Evolutionary conservation across 2,329 filamentous ascomycete species (phyloP), one percentile per base, ranked within the genome.

Genomic region (Calonectria pteridis): DNA sequence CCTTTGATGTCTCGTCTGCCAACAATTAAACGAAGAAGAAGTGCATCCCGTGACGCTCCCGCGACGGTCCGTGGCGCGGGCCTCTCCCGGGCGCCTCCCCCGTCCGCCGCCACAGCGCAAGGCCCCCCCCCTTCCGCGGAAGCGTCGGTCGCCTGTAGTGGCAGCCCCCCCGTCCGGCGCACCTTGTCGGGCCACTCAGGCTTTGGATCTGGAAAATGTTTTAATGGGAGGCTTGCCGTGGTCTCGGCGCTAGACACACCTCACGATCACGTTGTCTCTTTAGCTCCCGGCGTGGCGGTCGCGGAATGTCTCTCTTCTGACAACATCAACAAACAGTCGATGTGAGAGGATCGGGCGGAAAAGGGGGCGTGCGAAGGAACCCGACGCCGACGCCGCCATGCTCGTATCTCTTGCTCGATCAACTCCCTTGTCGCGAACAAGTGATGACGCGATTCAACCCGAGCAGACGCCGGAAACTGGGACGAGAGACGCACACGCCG

Each of bases 1-100:
- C 49, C 49, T 31, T 33, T 37, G 31, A 28, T 37, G 35, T 63
- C 59, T 46, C 59, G 16, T 46, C 50, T 43, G 35, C 1, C 29
- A 37, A 37, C 5, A 35, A 35, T 35, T 35, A 35, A 35, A 10
- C 9, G 9, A 11, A 35, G 31, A 29, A 11, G 16, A 31, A 43
- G 6, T 1, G 26, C 26, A 63, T 63, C 59, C 59, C 59, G 75
- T 78, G 76, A 76, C 79, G 49, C 69, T 70, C 74, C 73, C 76
- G 62, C 66, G 70, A 71, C 77, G 78, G 75, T 77, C 78, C 78
- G 77, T 78, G 74, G 78, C 78, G 76, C 75, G 64, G 69, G 75
- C 76, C 71, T 53, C 50, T 53, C 50, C 55, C 55, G 55, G n/a
- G n/a, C n/a, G n/a, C n/a, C n/a, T 59, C 55, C 55, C 55, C 37